Base-by-base conservation (phyloP, 768 basidiomycete species). In the Termitomyces titanicus region DNA sequence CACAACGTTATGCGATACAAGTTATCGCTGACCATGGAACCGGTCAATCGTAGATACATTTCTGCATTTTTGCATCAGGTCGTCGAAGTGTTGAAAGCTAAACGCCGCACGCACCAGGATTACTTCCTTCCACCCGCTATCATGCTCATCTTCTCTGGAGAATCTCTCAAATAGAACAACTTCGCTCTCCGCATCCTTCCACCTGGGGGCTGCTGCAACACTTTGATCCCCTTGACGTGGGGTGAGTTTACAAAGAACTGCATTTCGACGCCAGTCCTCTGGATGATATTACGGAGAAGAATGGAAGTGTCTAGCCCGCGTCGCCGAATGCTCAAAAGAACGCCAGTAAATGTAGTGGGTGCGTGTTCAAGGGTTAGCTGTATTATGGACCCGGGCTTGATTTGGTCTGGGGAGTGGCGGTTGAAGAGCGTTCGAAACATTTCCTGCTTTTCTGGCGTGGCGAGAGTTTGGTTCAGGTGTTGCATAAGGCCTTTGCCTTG, bases 191-290 rank as follows among this genome's bases (percentile, higher is more conserved):
- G 75, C 79, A 88, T 83, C 61, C 84, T 73, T 57, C 79, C 79
- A 56, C 77, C 79, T 5, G 79, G 80, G 53, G 88, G 85, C 61
- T 72, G 75, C 71, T 83, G 80, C 56, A 94, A 73, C 56, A 98
- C 74, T 71, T 86, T 85, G 71, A 98, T 88, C 53, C 89, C 85
- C 77, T 91, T 92, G 71, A 98, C 64, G 66, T 92, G 82, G 27
- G 96, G 95, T 49, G 89, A 91, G 65, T 83, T 85, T 60, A 86
- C 84, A 68, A 88, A 94, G 74, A 92, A 90, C 65, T 88, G 88
- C 88, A 92, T 88, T 77, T 98, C 96, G 37, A 97, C 88, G 12
- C 94, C 95, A 12, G 89, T 92, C 59, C 93, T 81, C 63, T 92
- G 89, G 50, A 98, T 81, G 61, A 97, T 83, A 72, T 98, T 98